A percentile compares a stretch with the other conserved stretches of the same genome.
Evolutionary conservation across 2,329 filamentous ascomycete genomes (phyloP).

Genomic region (Tolypocladium album): DNA sequence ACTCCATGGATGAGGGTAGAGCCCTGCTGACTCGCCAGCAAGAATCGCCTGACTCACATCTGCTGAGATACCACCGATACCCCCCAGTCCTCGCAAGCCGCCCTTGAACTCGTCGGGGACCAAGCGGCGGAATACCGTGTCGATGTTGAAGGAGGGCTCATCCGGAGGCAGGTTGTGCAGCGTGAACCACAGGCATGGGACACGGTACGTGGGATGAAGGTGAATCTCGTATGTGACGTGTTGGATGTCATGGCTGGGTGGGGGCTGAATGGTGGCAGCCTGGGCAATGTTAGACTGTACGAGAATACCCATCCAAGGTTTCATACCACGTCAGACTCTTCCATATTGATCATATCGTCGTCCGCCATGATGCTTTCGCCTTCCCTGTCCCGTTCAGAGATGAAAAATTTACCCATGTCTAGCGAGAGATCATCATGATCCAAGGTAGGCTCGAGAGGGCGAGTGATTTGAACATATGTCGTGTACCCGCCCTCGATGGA

Average conservation of each 20-base stretch:
- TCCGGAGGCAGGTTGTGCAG: conserved; percentile 46
- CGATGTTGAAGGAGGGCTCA: conserved; percentile 49
- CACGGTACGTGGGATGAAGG: conserved; percentile 62
- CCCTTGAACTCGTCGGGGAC: conserved; percentile 57
- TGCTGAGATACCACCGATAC: conserved; percentile 64
- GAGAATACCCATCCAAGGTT: conserved; percentile 3
- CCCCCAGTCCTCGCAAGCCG: conserved; percentile 47
- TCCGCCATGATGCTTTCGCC: conserved; percentile 21
- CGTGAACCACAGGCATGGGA: conserved; percentile 68
- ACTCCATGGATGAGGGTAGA: conserved; percentile 2
- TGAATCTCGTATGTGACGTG: conserved; percentile 63
- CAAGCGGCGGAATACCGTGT: conserved; percentile 59
- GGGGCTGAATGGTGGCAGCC: conserved; percentile 27
- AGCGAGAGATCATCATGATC: conserved; percentile 35
- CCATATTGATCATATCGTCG: conserved; percentile 36
- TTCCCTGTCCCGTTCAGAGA: conserved; percentile 18
- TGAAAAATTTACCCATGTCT: conserved; percentile 33
- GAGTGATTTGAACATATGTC: conserved; percentile 47
- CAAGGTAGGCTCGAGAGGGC: conserved; percentile 33
- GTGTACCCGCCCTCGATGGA: conserved; percentile 29
- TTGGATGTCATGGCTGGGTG: conserved; percentile 22
- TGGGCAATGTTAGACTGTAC: conserved; percentile 16
- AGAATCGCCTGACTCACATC: conserved; percentile 46
- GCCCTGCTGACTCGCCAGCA: conserved; percentile 14
- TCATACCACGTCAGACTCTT: conserved; percentile 40